Conservation (phyloP, 2,329 filamentous ascomycete species). For the Capronia epimyces region DNA sequence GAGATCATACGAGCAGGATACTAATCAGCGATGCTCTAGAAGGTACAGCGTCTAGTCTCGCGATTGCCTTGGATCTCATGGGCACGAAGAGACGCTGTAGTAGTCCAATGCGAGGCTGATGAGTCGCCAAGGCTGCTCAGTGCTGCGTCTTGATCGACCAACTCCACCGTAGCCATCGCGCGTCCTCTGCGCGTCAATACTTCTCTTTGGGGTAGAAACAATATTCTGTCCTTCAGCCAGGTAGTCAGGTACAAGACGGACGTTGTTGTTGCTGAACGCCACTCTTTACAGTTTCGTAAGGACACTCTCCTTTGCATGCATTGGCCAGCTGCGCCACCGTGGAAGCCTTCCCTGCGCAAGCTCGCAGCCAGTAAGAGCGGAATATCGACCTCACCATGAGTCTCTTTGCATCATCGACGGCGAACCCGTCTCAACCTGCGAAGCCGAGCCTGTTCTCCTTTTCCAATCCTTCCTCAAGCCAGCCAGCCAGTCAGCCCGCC, state of each 20-base stretch:
- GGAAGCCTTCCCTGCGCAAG: background rate
- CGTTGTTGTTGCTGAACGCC: background rate
- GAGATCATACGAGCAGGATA: too few relatives aligned
- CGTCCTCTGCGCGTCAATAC: background rate
- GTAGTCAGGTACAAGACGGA: background rate
- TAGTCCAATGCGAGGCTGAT: too few relatives aligned
- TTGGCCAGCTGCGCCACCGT: background rate
- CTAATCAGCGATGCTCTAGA: too few relatives aligned
- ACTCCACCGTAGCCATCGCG: background rate
- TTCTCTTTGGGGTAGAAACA: background rate
- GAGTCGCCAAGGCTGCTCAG: background rate
- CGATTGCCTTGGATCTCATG: too few relatives aligned
- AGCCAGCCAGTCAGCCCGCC: conserved; percentile 8
- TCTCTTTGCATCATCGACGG: conserved; percentile 5
- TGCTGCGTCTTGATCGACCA: background rate
- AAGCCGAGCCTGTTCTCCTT: conserved; percentile 15
- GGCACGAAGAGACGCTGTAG: too few relatives aligned
- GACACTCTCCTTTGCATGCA: background rate
- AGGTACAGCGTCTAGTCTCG: too few relatives aligned
- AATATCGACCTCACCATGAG: conserved; percentile 2
- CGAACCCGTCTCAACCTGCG: conserved; percentile 15
- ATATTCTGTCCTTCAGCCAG: background rate
- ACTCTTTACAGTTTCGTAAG: background rate
- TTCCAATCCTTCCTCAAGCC: conserved; percentile 11
- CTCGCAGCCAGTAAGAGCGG: background rate